Base-by-base conservation (phyloP, 805 yeast species). In the Suhomyces sp. region DNA sequence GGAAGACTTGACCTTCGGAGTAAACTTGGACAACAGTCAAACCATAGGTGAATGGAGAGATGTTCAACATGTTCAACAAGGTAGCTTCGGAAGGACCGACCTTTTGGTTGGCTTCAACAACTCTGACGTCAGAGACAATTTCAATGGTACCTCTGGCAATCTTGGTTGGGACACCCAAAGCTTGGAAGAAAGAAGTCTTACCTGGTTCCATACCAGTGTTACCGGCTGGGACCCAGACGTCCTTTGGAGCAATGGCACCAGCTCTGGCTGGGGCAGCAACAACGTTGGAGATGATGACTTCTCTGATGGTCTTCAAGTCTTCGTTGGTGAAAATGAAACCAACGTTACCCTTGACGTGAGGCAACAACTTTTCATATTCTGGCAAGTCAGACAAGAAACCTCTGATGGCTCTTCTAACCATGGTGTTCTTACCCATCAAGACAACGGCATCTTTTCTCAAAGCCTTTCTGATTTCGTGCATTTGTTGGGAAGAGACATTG, bases 161-260 rank as follows among this genome's bases (percentile, higher is more conserved):
- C 96, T 94, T 94, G 90, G 99, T 94, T 86, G 99, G 99, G 72
- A 94, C 97, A 90, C 98, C 98, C 73, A 94, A 87, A 76, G 99
- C 99, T 87, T 94, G 99, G 98, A 94, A 94, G 96, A 94, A 94
- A 76, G 99, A 94, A 74, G 99, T 94, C 90, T 94, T 94, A 88
- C 98, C 98, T 81, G 99, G 99, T 84, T 94, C 99, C 96, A 94
- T 92, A 88, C 98, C 97, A 69, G 99, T 94, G 97, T 94, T 94
- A 80, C 96, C 96, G 70, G 98, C 98, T 76, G 96, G 96, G 67
- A 94, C 88, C 87, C 86, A 90, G 72, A 94, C 98, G 74, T 93
- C 97, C 77, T 78, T 87, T 78, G 98, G 98, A 72, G 99, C 97
- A 74, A 90, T 75, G 73, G 98, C 98, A 90, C 99, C 99, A 63